A percentile compares a stretch with the other conserved stretches of the same genome.
Evolutionary conservation across 345 rosid species (phyloP).

Genomic region (Citrus trifoliata): DNA sequence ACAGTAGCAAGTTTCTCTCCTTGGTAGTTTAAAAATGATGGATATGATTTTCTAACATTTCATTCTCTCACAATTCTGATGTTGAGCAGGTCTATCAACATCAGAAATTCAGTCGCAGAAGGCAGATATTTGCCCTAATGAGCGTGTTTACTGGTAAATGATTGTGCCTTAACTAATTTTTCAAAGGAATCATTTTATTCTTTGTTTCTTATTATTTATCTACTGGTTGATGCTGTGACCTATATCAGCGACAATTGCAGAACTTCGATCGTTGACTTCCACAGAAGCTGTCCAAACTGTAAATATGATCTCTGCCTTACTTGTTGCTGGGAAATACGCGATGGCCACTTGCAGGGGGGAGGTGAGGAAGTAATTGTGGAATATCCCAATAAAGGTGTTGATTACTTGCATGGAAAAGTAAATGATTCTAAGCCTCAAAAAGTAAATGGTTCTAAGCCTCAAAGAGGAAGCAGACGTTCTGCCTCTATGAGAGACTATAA

Average conservation of each 20-base stretch:
- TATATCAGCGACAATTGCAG: conserved; percentile 40
- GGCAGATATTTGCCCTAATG: conserved; percentile 19
- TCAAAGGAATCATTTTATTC: not conserved
- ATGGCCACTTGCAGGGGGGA: conserved; percentile 31
- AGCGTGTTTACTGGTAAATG: conserved; percentile 41
- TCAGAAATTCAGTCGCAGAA: conserved; percentile 12
- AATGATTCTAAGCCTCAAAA: not conserved
- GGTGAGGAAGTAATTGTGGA: conserved; percentile 15
- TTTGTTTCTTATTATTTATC: not conserved
- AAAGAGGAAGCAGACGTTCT: not conserved
- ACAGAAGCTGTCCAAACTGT: conserved; percentile 41
- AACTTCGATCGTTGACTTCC: conserved; percentile 43
- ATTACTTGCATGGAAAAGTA: conserved; percentile 34
- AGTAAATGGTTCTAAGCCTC: not conserved
- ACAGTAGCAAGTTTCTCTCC: not conserved
- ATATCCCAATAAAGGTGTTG: conserved; percentile 7
- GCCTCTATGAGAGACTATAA: not conserved
- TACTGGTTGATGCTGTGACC: not conserved
- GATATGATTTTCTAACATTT: not conserved
- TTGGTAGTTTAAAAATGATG: not conserved
- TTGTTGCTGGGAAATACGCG: conserved; percentile 40
- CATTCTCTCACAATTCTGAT: no score
- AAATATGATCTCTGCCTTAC: conserved; percentile 39
- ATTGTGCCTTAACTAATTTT: not conserved
- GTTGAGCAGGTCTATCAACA: conserved; percentile 18